These are phyloP conservation scores for Lithocarpus polystachyus DNA, from an alignment of 306 rosid genomes.

Conservation along the genomic window DNA sequence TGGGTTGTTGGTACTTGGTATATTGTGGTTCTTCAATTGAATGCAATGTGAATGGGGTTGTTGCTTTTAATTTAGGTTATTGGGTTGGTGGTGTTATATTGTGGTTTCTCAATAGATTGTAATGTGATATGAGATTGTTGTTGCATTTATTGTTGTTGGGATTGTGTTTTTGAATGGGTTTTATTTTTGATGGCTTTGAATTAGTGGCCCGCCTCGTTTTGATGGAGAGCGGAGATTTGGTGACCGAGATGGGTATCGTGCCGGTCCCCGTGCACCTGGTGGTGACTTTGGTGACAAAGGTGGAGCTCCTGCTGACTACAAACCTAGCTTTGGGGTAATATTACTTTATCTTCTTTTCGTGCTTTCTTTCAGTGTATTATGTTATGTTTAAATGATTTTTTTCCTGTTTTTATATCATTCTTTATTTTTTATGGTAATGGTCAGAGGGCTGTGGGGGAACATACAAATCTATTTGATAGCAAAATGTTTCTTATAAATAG, in stretches of 20 bases:
- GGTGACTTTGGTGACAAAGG: constrained; percentile 51
- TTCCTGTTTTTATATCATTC: not conserved
- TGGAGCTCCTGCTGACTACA: constrained; percentile 56
- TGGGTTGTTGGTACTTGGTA: too few species aligned
- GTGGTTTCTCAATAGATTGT: not conserved
- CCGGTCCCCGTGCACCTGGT: constrained; percentile 46
- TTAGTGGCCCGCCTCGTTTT: constrained; percentile 47
- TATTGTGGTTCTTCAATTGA: too few species aligned
- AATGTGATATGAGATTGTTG: not conserved
- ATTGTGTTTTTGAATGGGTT: not conserved
- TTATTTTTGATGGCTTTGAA: not conserved
- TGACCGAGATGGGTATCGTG: constrained; percentile 50
- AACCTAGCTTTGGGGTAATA: constrained; percentile 45
- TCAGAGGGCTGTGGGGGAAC: not conserved
- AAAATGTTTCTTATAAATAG: not conserved
- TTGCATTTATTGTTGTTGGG: not conserved
- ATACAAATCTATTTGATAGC: not conserved
- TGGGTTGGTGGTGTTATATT: too few species aligned
- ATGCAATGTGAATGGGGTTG: too few species aligned
- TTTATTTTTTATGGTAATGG: not conserved
- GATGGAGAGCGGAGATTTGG: constrained; percentile 46
- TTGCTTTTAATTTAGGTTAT: too few species aligned
- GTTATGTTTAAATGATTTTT: not conserved
- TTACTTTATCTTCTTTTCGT: not conserved
- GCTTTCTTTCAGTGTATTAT: not conserved